phyloP scores from a whole-genome alignment of 768 basidiomycete species.

The Termitomyces sp. region DNA sequence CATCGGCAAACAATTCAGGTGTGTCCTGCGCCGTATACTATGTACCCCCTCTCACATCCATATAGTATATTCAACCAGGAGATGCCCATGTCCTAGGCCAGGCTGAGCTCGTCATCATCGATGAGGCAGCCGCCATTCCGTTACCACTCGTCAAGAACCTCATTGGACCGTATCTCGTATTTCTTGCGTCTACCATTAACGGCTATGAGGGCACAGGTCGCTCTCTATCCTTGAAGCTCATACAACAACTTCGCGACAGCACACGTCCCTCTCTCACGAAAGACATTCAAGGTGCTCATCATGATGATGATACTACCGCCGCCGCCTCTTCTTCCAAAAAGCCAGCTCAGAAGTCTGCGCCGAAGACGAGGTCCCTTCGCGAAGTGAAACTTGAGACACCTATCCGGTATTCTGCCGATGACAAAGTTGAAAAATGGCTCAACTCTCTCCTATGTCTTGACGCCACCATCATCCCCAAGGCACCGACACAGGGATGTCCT shows the following conservation, averaged over 20 bases:
- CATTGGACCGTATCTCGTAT: slow-evolving; percentile 94
- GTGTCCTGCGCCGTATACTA: slow-evolving; percentile 11
- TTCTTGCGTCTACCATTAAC: slow-evolving; percentile 99
- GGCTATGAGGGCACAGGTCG: slow-evolving; percentile 99
- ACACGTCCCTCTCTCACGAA: slow-evolving; percentile 76
- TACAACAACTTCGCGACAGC: slow-evolving; percentile 93
- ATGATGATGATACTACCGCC: slow-evolving; percentile 28
- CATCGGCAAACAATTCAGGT: slow-evolving; percentile 98
- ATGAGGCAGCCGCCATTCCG: slow-evolving; percentile 98
- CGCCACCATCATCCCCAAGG: slow-evolving; percentile 54
- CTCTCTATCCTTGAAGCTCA: slow-evolving; percentile 93
- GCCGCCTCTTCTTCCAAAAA: slow-evolving; percentile 44
- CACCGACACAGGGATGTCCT: slow-evolving; percentile 67
- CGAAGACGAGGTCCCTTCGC: slow-evolving; percentile 71
- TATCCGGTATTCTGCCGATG: slow-evolving; percentile 84
- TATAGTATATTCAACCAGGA: slow-evolving; percentile 94
- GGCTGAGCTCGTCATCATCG: slow-evolving; percentile 95
- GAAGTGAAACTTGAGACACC: slow-evolving; percentile 95
- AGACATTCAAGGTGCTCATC: slow-evolving; percentile 35
- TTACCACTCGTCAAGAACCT: slow-evolving; percentile 93
- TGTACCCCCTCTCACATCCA: background rate
- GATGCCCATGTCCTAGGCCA: slow-evolving; percentile 97
- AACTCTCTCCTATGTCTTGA: slow-evolving; percentile 88
- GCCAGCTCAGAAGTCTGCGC: slow-evolving; percentile 42
- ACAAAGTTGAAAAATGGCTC: slow-evolving; percentile 93